Percentiles rank a stretch among this genome's conserved stretches.
Conservation (phyloP, 2,329 filamentous ascomycete species). For the Davidsoniella virescens region DNA sequence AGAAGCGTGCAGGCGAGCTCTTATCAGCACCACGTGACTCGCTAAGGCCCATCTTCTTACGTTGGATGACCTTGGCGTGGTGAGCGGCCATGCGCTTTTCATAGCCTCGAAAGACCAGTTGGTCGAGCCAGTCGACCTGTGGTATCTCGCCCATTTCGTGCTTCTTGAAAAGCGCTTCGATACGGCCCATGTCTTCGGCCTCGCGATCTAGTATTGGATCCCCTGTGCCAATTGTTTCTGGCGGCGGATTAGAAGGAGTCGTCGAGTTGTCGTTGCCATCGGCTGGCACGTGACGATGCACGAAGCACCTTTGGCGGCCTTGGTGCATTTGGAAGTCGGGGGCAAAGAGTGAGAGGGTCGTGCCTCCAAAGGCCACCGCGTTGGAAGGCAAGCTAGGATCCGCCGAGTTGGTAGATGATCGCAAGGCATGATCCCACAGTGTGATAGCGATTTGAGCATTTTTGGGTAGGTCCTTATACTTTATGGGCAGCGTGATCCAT, state of each 20-base stretch:
- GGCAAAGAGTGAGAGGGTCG: slow-evolving; percentile 84
- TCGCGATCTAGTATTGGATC: slow-evolving; percentile 45
- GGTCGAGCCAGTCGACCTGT: slow-evolving; percentile 86
- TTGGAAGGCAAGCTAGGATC: slow-evolving; percentile 54
- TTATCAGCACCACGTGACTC: slow-evolving; percentile 17
- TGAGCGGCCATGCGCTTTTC: slow-evolving; percentile 45
- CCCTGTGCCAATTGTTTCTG: slow-evolving; percentile 33
- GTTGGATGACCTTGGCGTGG: slow-evolving; percentile 17
- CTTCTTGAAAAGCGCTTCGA: slow-evolving; percentile 87
- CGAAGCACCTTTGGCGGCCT: slow-evolving; percentile 75
- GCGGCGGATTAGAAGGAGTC: slow-evolving; percentile 50
- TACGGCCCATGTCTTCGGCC: slow-evolving; percentile 67
- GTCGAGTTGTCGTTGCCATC: slow-evolving; percentile 69
- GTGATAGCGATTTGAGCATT: slow-evolving; percentile 82
- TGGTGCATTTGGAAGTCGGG: slow-evolving; percentile 80
- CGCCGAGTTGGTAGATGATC: slow-evolving; percentile 64
- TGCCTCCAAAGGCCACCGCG: slow-evolving; percentile 83
- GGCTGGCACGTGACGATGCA: slow-evolving; percentile 68
- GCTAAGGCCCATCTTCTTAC: slow-evolving; percentile 21
- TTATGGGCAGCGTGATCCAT: slow-evolving; percentile 79
- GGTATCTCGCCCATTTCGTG: slow-evolving; percentile 96
- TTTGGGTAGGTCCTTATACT: slow-evolving; percentile 65
- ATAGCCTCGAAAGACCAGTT: slow-evolving; percentile 78
- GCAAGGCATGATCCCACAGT: slow-evolving; percentile 53
- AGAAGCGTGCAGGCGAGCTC: slow-evolving; percentile 37